These are phyloP conservation scores for Clitoria ternatea DNA, from an alignment of 306 rosid genomes.

Conservation along the genomic window DNA sequence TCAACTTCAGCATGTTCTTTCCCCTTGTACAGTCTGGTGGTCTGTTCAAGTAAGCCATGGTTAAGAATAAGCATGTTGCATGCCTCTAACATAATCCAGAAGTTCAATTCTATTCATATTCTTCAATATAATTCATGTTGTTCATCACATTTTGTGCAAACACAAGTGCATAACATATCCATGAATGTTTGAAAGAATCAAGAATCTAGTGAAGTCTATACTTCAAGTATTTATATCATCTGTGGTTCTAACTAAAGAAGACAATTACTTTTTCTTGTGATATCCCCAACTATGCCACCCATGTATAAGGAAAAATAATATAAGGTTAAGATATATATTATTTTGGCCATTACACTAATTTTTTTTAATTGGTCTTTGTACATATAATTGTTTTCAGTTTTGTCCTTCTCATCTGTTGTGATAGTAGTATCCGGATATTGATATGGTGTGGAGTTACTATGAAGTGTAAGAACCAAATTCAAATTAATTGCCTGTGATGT, in stretches of 20 bases:
- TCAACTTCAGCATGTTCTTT: constrained; percentile 95
- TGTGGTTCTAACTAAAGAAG: too few relatives aligned
- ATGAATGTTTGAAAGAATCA: background rate
- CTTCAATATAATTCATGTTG: background rate
- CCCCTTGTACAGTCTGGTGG: constrained; percentile 73
- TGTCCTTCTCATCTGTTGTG: too few relatives aligned
- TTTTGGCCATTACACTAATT: too few relatives aligned
- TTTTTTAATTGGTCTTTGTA: too few relatives aligned
- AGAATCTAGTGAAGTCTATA: background rate
- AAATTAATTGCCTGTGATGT: too few relatives aligned
- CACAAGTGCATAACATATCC: background rate
- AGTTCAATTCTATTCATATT: background rate
- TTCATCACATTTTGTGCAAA: background rate
- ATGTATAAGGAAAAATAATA: background rate
- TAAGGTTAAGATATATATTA: too few relatives aligned
- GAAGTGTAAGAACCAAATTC: background rate
- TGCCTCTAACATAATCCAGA: background rate
- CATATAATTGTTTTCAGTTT: too few relatives aligned
- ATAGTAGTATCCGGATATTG: background rate
- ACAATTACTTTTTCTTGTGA: background rate
- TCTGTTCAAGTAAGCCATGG: constrained; percentile 42
- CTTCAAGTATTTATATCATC: too few relatives aligned
- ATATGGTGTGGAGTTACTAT: background rate
- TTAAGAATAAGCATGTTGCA: background rate
- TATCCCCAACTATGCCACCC: too few relatives aligned